Evolutionary conservation across 768 basidiomycete genomes (phyloP).

Genomic region (Suillus spraguei): DNA sequence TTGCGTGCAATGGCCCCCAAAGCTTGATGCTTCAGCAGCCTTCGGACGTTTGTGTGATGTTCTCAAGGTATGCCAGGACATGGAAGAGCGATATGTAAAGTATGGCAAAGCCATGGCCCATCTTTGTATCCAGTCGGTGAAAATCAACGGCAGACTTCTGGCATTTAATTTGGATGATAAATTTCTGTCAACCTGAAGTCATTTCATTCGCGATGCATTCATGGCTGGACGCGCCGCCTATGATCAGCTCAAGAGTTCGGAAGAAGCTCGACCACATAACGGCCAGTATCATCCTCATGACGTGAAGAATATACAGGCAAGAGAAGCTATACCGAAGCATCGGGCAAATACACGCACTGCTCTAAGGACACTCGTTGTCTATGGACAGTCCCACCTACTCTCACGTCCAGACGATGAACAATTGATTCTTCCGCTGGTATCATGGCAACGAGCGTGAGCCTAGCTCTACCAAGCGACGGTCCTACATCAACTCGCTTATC

Average conservation of each 20-base stretch:
- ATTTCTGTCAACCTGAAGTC: not conserved
- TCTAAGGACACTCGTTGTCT: not conserved
- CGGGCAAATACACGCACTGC: not conserved
- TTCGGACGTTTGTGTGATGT: not conserved
- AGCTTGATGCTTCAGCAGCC: not conserved
- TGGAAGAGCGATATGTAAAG: not conserved
- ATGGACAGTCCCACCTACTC: not conserved
- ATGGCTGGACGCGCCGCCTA: not conserved
- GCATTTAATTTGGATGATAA: too few relatives aligned
- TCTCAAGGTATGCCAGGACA: fast-evolving
- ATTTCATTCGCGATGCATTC: not conserved
- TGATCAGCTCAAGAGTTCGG: not conserved
- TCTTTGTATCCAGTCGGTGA: not conserved
- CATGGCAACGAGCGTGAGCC: not conserved
- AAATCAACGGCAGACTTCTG: too few relatives aligned
- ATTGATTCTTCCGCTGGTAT: not conserved
- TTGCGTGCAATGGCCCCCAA: not conserved
- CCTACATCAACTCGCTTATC: not conserved
- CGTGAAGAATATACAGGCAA: too few relatives aligned
- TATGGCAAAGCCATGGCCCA: not conserved
- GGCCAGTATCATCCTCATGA: too few relatives aligned
- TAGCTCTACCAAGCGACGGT: not conserved
- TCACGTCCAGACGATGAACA: not conserved
- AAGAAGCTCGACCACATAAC: too few relatives aligned
- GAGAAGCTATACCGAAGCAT: not conserved